A percentile compares a stretch with the other conserved stretches of the same genome.
Conservation (phyloP, 2,329 filamentous ascomycete species). For the Ceratocystis papillata region DNA sequence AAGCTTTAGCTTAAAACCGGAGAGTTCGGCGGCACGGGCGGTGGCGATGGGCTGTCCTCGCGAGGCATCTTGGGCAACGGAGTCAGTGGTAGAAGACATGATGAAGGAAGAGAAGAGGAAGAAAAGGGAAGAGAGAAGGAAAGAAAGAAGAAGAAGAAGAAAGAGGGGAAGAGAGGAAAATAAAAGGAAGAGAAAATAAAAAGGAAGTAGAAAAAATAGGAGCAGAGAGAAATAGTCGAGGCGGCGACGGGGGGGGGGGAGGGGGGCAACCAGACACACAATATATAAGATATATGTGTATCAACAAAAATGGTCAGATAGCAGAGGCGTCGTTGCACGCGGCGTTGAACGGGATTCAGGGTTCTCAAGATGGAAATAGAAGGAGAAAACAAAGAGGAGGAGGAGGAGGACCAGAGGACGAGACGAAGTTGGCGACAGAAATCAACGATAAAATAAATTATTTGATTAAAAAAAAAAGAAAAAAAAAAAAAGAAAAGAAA, state of each 20-base stretch:
- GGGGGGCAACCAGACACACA: neutral
- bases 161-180: conserved; percentile 9
- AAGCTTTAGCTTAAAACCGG: conserved; percentile 61
- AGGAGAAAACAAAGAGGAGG: conserved; percentile 1
- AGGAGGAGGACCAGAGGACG: neutral
- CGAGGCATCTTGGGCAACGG: conserved; percentile 45
- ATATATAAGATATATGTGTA: conserved; percentile 8
- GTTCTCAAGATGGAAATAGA: neutral
- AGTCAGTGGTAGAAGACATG: conserved; percentile 30
- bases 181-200: conserved; percentile 9
- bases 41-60: conserved; percentile 52
- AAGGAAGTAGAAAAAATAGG: conserved; percentile 15
- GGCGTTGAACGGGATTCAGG: neutral
- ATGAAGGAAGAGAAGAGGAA: conserved; percentile 28
- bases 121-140: conserved; percentile 29
- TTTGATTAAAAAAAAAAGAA: neutral
- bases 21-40: conserved; percentile 53
- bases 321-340: conserved; percentile 12
- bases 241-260: neutral
- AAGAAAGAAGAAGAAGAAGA: conserved; percentile 26
- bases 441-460: neutral
- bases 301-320: conserved; percentile 11
- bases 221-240: conserved; percentile 12
- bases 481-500: neutral
- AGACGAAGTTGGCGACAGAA: neutral